Evolutionary conservation across 2,329 filamentous ascomycete species (phyloP).

Genomic region (Curvularia sp.): DNA sequence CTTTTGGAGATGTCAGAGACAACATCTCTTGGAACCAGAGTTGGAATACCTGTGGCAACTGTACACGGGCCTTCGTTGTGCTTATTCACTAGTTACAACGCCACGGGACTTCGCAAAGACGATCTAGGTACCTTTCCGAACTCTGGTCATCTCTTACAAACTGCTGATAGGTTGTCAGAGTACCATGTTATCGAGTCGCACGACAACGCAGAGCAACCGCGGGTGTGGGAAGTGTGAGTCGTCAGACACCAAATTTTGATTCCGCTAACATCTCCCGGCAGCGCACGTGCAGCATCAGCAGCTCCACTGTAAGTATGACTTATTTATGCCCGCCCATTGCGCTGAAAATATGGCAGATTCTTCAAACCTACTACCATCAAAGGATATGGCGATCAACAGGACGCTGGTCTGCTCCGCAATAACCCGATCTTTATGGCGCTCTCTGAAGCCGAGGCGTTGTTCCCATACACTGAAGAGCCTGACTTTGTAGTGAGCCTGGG

Average conservation of each 20-base stretch:
- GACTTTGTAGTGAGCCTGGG: conserved; percentile 1
- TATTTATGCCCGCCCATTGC: background rate
- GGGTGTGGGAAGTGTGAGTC: conserved; percentile 3
- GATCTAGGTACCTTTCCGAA: background rate
- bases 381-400: background rate
- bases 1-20: conserved; percentile 21
- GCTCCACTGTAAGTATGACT: conserved; percentile 1
- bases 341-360: background rate
- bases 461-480: conserved; percentile 1
- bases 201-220: background rate
- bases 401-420: background rate
- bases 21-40: conserved; percentile 18
- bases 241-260: background rate
- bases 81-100: conserved; percentile 28
- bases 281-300: conserved; percentile 4
- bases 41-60: conserved; percentile 21
- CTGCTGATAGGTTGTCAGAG: background rate
- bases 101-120: conserved; percentile 2
- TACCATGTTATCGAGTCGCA: conserved; percentile 3
- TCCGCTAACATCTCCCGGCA: background rate
- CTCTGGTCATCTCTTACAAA: background rate
- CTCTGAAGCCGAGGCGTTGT: conserved; percentile 1
- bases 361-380: conserved; percentile 1
- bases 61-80: conserved; percentile 17
- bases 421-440: conserved; percentile 1